These are phyloP conservation scores for Erigeron canadensis DNA, from an alignment of 129 eudicot species.

Conservation along the genomic window DNA sequence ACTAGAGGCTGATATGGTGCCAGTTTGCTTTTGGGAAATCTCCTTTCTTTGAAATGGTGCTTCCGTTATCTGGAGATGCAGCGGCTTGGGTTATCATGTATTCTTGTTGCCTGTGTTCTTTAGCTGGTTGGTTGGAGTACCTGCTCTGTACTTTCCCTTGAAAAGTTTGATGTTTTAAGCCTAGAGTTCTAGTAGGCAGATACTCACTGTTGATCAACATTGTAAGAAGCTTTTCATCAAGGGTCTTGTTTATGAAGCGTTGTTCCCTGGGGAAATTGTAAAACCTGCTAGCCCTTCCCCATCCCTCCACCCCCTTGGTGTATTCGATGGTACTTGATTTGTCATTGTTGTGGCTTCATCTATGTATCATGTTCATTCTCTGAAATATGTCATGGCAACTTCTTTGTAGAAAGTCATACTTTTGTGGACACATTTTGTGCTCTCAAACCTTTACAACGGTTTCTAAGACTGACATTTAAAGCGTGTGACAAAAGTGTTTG, in stretches of 20 bases:
- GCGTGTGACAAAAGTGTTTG: too few species aligned
- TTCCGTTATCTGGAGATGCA: background rate
- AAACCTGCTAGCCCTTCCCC: background rate
- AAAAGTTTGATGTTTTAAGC: background rate
- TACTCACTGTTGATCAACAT: background rate
- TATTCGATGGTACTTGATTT: background rate
- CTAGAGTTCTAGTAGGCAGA: background rate
- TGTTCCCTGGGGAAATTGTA: background rate
- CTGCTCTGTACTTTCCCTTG: background rate
- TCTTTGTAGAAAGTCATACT: background rate
- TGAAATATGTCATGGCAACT: background rate
- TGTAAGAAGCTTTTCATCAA: too few species aligned
- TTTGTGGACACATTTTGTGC: background rate
- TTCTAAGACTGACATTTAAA: too few species aligned
- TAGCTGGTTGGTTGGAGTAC: background rate
- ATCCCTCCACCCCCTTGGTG: too few species aligned
- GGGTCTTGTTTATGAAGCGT: background rate
- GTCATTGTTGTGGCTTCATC: background rate
- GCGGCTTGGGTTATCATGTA: background rate
- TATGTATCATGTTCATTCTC: background rate
- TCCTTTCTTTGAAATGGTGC: background rate
- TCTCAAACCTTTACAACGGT: too few species aligned
- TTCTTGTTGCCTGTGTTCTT: background rate
- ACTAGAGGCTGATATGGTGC: constrained; percentile 41
- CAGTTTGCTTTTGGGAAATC: background rate